Conservation (phyloP, 2,329 filamentous ascomycete genomes). For the Dactylellina haptotyla region DNA sequence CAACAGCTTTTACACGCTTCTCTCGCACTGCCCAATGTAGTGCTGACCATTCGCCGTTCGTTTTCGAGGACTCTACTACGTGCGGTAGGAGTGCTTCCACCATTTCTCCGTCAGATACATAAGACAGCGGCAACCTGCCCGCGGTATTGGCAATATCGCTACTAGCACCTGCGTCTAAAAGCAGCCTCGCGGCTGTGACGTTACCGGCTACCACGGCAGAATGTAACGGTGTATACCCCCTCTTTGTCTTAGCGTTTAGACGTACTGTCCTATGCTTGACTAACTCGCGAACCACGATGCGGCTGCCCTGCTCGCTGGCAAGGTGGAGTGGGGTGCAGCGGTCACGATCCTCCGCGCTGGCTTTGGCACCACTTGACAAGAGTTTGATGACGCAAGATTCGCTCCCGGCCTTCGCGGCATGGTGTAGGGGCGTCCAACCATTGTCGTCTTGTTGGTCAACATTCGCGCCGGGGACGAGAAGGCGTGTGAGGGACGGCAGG, state of each 20-base stretch:
- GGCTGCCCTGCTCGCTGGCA: slow-evolving; percentile 23
- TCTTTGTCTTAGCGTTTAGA: slow-evolving; percentile 15
- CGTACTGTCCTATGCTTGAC: slow-evolving; percentile 2
- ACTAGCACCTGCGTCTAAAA: slow-evolving; percentile 13
- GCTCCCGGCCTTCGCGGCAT: slow-evolving; percentile 7
- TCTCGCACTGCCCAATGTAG: slow-evolving; percentile 24
- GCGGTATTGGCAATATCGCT: not conserved
- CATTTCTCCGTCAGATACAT: slow-evolving; percentile 12
- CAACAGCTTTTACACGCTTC: not conserved
- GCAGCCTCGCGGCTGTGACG: slow-evolving; percentile 1
- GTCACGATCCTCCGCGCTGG: slow-evolving; percentile 9
- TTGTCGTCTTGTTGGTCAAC: slow-evolving; percentile 1
- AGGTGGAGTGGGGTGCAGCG: slow-evolving; percentile 19
- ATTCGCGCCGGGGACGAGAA: slow-evolving; percentile 3
- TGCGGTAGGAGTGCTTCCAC: not conserved
- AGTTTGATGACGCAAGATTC: slow-evolving; percentile 22
- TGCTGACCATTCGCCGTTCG: not conserved
- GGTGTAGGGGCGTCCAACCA: slow-evolving; percentile 10
- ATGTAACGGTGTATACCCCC: slow-evolving; percentile 6
- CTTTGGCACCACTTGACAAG: slow-evolving; percentile 13
- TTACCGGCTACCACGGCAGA: slow-evolving; percentile 6
- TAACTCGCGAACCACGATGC: slow-evolving; percentile 18
- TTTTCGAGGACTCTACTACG: not conserved
- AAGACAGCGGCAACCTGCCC: slow-evolving; percentile 1
- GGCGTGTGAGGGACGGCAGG: slow-evolving; percentile 7